Percentiles rank a stretch among this genome's conserved stretches.
Evolutionary conservation across 495 filamentous ascomycete species (phyloP).

Genomic region (Glonium stellatum): DNA sequence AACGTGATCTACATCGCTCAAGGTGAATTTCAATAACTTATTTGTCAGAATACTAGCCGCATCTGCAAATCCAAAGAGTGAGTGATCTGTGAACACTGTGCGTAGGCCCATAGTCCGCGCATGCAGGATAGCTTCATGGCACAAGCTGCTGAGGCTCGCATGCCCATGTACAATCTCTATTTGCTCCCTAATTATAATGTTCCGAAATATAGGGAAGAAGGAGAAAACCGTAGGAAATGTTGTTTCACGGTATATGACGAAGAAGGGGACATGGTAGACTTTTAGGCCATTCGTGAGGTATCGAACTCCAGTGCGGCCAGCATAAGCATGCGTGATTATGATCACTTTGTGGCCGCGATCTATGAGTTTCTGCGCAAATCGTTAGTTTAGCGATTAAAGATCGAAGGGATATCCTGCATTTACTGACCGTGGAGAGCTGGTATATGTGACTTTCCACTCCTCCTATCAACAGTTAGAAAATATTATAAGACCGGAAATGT

Average conservation of each 20-base stretch:
- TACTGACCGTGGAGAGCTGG: constrained; percentile 63
- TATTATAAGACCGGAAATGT: background rate
- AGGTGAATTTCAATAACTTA: constrained; percentile 87
- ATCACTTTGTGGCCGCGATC: constrained; percentile 98
- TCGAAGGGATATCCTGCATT: background rate
- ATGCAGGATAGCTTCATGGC: constrained; percentile 91
- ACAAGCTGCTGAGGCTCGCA: constrained; percentile 81
- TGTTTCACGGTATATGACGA: constrained; percentile 86
- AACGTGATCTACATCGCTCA: constrained; percentile 97
- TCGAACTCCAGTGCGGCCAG: constrained; percentile 83
- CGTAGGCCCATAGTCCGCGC: constrained; percentile 92
- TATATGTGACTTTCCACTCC: constrained; percentile 98
- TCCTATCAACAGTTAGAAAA: constrained; percentile 39
- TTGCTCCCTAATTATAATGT: constrained; percentile 85
- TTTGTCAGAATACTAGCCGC: constrained; percentile 94
- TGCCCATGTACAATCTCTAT: constrained; percentile 98
- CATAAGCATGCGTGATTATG: constrained; percentile 95
- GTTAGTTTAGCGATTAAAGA: constrained; percentile 71
- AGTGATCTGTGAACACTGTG: constrained; percentile 96
- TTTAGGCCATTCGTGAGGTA: constrained; percentile 98
- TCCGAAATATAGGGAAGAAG: constrained; percentile 93
- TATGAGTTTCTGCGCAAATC: constrained; percentile 70
- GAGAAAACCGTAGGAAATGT: constrained; percentile 98
- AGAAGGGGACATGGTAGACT: constrained; percentile 94
- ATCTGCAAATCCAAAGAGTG: constrained; percentile 95